Evolutionary conservation across 768 basidiomycete genomes (phyloP).

Genomic region (Leccinum longicurvipes): DNA sequence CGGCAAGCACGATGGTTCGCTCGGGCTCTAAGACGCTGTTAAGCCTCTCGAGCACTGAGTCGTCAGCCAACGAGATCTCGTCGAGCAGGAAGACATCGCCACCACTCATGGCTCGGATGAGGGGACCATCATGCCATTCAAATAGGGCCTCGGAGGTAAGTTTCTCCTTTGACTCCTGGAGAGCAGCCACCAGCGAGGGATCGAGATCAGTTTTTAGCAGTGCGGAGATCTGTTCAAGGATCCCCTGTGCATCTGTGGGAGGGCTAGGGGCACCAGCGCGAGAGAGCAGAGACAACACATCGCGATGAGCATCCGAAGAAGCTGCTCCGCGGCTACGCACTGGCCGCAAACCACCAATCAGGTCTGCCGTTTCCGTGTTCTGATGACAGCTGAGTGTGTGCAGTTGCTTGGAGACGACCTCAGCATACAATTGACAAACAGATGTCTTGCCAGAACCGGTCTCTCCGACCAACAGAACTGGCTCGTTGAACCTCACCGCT

Average conservation of each 20-base stretch:
- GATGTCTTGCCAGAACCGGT: conserved; percentile 98
- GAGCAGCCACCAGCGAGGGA: conserved; percentile 24
- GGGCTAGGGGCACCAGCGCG: conserved; percentile 36
- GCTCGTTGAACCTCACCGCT: conserved; percentile 90
- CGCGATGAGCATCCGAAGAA: conserved; percentile 47
- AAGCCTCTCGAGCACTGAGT: conserved; percentile 94
- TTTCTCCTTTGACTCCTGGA: conserved; percentile 43
- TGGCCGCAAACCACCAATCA: conserved; percentile 91
- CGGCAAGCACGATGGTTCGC: conserved; percentile 86
- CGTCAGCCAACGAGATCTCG: conserved; percentile 96
- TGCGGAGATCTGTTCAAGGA: conserved; percentile 25
- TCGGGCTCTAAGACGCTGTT: conserved; percentile 96
- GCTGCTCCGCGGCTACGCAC: conserved; percentile 67
- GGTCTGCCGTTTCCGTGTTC: conserved; percentile 96
- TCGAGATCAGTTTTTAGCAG: conserved; percentile 30
- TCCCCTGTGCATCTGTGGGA: conserved; percentile 22
- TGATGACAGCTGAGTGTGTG: conserved; percentile 91
- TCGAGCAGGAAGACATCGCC: conserved; percentile 91
- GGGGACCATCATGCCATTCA: conserved; percentile 97
- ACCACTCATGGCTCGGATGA: conserved; percentile 83
- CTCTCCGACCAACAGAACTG: conserved; percentile 92
- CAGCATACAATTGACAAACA: conserved; percentile 86
- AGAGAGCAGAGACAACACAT: conserved; percentile 41
- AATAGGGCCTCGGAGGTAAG: conserved; percentile 74
- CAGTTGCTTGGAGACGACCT: conserved; percentile 56